Base-by-base conservation (phyloP, 768 basidiomycete species). In the Cyclocybe aegerita region DNA sequence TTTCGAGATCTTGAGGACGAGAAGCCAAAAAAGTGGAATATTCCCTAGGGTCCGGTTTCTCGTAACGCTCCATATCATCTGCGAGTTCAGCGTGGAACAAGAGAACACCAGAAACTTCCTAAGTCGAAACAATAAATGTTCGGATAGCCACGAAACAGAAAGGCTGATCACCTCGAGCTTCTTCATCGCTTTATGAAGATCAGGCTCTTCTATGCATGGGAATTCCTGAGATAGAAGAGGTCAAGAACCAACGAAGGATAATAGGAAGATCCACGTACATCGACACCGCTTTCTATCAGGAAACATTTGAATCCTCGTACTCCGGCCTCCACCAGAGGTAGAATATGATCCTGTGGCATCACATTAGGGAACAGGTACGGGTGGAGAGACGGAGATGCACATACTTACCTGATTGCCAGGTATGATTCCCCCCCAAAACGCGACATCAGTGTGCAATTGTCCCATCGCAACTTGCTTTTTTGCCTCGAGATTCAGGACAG, bases 301-400 rank as follows among this genome's bases (percentile, higher is more conserved):
- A 98, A 98, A 65, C 94, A 97, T 66, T 98, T 98, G 78, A 98
- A 98, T 0, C 96, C 96, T 70, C 87, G 90, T 30, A 97, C 89
- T 5, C 97, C 95, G 31, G 81, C 80, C 30, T 79, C 65, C 10
- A 95, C 72, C 38, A 98, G 74, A n/a, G 86, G 83, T 49, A 75
- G 77, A 39, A 99, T 78, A 58, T 95, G 78, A 38, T 67, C 64
- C 92, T 95, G 55, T 39, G 38, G 42, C 11, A 30, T 46, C 11
- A 40, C 30, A 9, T 14, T 9, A 15, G 14, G 23, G 35, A 34
- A 48, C 39, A 42, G 36, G 39, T 10, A 34, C 33, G 30, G 34
- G 37, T 46, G n/a, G 45, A 16, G 9, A 12, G 40, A 48, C 30
- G 17, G 16, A 44, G 32, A 35, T 39, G 30, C 42, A 11, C 39